A percentile compares a stretch with the other conserved stretches of the same genome.
phyloP scores from a whole-genome alignment of 306 rosid species.

The Spatholobus suberectus region DNA sequence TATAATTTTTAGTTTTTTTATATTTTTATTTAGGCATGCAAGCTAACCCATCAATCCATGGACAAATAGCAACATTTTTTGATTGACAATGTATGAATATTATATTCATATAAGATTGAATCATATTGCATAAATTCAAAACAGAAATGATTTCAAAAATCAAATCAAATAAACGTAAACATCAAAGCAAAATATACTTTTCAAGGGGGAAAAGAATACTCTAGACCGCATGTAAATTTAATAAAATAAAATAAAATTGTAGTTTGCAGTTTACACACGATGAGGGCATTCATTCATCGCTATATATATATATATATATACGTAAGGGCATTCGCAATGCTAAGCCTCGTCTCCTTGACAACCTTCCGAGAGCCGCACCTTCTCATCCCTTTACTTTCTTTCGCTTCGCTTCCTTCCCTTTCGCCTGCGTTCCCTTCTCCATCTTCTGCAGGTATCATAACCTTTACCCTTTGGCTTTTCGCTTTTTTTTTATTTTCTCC shows the following conservation, averaged over 20 bases:
- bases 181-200: too few relatives aligned
- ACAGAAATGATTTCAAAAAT: neutral
- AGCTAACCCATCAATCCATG: too few relatives aligned
- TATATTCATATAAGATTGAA: neutral
- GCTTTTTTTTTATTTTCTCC: neutral
- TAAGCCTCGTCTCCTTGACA: neutral
- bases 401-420: neutral
- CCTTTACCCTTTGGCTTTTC: neutral
- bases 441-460: constrained; percentile 20
- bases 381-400: constrained; percentile 3
- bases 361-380: constrained; percentile 12
- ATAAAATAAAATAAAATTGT: neutral
- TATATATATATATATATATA: neutral
- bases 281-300: neutral
- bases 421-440: neutral
- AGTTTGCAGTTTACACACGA: neutral
- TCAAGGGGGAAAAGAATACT: neutral
- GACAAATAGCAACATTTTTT: too few relatives aligned
- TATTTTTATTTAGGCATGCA: too few relatives aligned
- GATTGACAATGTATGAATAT: too few relatives aligned
- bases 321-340: neutral
- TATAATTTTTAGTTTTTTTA: too few relatives aligned
- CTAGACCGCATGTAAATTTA: neutral
- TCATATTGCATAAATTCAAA: neutral
- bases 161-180: neutral